phyloP scores from a whole-genome alignment of 345 rosid genomes.

The Turnera subulata region DNA sequence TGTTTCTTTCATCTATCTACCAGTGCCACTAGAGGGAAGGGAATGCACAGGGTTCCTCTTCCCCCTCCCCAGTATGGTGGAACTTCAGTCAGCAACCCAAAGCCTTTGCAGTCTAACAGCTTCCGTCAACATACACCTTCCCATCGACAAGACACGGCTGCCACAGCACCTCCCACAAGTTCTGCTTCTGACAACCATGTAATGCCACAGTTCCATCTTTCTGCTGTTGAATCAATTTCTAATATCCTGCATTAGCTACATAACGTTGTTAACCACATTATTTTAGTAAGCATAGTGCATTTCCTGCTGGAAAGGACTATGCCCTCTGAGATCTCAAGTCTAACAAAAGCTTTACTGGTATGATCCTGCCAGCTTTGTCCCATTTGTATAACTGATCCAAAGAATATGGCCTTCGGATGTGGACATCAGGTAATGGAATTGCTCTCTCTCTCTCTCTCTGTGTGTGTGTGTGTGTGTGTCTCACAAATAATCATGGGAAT shows the following conservation, averaged over 20 bases:
- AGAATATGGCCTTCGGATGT: conserved; percentile 31
- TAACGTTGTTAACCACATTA: neutral
- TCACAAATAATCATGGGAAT: neutral
- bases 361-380: conserved; percentile 22
- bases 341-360: neutral
- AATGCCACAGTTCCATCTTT: conserved; percentile 3
- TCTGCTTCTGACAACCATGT: conserved; percentile 45
- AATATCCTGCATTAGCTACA: neutral
- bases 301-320: neutral
- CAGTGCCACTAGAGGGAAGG: conserved; percentile 48
- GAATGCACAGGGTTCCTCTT: conserved; percentile 63
- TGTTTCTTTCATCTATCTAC: neutral
- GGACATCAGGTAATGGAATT: conserved; percentile 30
- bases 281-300: neutral
- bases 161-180: conserved; percentile 34
- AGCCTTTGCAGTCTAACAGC: conserved; percentile 17
- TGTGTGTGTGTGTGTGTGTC: too few relatives aligned
- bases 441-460: neutral
- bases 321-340: neutral
- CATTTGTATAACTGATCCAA: conserved; percentile 21
- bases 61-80: conserved; percentile 64
- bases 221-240: neutral
- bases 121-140: conserved; percentile 26
- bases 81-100: conserved; percentile 20
- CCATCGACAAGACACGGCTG: conserved; percentile 18